These are phyloP conservation scores for rapeseed (Brassica napus) DNA, from an alignment of 345 rosid genomes.

Conservation along the genomic window Da-Ae NC_063434.1:6645001-6645500, in stretches of 20 bases:
- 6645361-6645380: neutral
- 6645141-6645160: neutral
- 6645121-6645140: no score
- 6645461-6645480: neutral
- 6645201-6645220: neutral
- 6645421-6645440: neutral
- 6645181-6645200: neutral
- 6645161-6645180: neutral
- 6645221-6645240: neutral
- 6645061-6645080: neutral
- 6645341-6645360: neutral
- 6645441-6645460: neutral
- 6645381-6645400: neutral
- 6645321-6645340: neutral
- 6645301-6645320: neutral
- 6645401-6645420: neutral
- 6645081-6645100: neutral
- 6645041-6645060: neutral
- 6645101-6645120: neutral
- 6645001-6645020: neutral
- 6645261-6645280: neutral
- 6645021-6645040: neutral
- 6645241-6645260: neutral
- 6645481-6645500: neutral
- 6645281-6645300: neutral